Evolutionary conservation across 192 early-diverging fungal genomes (phyloP), one percentile per base, ranked within the genome.

Genomic region (Coemansia sp.): DNA sequence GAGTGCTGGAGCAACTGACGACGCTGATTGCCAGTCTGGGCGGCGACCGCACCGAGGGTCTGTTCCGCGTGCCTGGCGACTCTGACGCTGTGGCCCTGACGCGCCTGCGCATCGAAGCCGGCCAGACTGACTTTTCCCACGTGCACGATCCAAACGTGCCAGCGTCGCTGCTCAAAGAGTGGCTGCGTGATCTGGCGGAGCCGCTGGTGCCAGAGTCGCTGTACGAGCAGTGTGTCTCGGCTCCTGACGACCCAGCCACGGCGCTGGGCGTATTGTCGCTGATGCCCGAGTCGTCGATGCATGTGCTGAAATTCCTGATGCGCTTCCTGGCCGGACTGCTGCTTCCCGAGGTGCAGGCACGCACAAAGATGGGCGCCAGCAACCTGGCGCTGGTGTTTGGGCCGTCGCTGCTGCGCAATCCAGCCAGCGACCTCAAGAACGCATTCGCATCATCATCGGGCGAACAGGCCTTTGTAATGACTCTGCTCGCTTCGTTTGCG

Each of bases 311-410:
- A 9, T 97, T 89, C 62, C 84, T 95, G 68, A 84, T 95, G 32
- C 70, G 86, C 54, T 97, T 96, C 70, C 78, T 98, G 55, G 85
- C 90, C 69, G 87, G 87, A 24, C 87, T 98, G 59, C 89, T 88
- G 24, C 85, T 87, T 24, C 88, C 89, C 6, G 63, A 72, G 25
- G 87, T 93, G n/a, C 86, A 84, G 41, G 83, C 87, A 35, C 64
- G 83, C 11, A 97, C 96, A n/a, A 89, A 91, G 78, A 98, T 98
- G 96, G 90, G 86, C 25, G 74, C 90, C 32, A 82, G 84, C 64
- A 98, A 97, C 59, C 67, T 98, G 53, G 96, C 96, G 11, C 91
- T 98, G 85, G 93, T 98, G 9, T 97, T 97, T 84, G 95, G 93
- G 19, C 96, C 96, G n/a, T 91, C 91, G 47, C 89, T 97, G 55